Evolutionary conservation across 352 stramenopile species (phyloP).

Genomic region (Pilasporangium apinafurcum): DNA sequence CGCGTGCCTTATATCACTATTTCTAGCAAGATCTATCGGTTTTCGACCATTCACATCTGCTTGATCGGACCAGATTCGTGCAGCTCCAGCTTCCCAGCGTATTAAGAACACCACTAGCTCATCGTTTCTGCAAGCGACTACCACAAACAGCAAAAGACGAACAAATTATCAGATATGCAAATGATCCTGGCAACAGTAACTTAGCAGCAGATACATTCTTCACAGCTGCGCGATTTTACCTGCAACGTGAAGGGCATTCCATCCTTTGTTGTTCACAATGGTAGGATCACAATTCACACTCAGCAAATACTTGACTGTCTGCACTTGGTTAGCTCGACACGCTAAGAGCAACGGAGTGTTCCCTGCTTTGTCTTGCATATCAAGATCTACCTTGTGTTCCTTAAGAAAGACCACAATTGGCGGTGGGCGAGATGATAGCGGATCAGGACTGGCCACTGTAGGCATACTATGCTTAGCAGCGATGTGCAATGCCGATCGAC

Average conservation of each 20-base stretch:
- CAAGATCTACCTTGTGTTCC: constrained; percentile 18
- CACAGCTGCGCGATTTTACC: constrained; percentile 11
- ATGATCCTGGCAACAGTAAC: neutral
- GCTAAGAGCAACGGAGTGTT: constrained; percentile 38
- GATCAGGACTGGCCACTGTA: neutral
- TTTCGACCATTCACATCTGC: constrained; percentile 29
- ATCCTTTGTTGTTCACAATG: constrained; percentile 21
- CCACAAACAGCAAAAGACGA: neutral
- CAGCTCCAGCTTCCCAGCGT: constrained; percentile 47
- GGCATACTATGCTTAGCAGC: constrained; percentile 8
- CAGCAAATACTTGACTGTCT: constrained; percentile 20
- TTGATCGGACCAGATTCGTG: constrained; percentile 14
- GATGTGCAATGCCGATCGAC: constrained; percentile 47
- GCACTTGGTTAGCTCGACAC: constrained; percentile 14
- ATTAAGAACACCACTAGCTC: constrained; percentile 26
- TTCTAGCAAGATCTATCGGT: constrained; percentile 25
- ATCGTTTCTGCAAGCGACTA: constrained; percentile 19
- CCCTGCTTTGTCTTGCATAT: constrained; percentile 26
- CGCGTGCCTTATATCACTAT: constrained; percentile 11
- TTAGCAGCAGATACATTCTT: neutral
- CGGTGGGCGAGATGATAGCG: too few species aligned
- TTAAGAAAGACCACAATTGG: constrained; percentile 20
- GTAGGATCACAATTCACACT: constrained; percentile 16
- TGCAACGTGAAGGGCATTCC: constrained; percentile 40
- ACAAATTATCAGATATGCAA: too few species aligned